Conservation (phyloP, 805 yeast species). For the Lachancea lanzarotensis region DNA sequence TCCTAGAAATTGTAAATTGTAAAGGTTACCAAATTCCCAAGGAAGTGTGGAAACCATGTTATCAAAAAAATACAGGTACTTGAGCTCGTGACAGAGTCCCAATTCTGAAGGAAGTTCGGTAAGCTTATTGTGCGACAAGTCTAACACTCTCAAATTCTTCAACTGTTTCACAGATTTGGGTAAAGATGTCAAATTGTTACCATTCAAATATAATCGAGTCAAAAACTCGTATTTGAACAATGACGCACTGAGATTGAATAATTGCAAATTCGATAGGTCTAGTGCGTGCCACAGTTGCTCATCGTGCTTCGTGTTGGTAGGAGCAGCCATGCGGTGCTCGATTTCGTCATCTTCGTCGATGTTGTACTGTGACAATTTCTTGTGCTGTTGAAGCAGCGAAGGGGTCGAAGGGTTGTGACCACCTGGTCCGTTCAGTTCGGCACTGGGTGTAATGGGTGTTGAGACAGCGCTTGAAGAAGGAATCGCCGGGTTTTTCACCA, state of each 20-base stretch:
- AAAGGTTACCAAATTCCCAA: conserved; percentile 74
- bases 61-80: conserved; percentile 81
- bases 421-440: conserved; percentile 21
- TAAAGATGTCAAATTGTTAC: conserved; percentile 63
- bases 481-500: conserved; percentile 5
- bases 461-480: conserved; percentile 23
- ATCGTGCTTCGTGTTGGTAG: conserved; percentile 32
- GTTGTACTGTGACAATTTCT: conserved; percentile 36
- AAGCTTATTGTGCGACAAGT: conserved; percentile 72
- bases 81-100: conserved; percentile 73
- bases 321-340: conserved; percentile 21
- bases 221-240: conserved; percentile 77
- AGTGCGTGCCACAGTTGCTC: conserved; percentile 91
- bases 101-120: conserved; percentile 73
- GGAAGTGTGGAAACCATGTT: conserved; percentile 75
- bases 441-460: conserved; percentile 31
- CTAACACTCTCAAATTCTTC: conserved; percentile 71
- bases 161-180: conserved; percentile 67
- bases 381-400: conserved; percentile 33
- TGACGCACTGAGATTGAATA: conserved; percentile 61
- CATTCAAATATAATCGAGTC: conserved; percentile 80
- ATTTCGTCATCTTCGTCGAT: conserved; percentile 52
- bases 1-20: conserved; percentile 80
- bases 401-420: conserved; percentile 24
- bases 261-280: conserved; percentile 86